phyloP scores from a whole-genome alignment of 73 alveolate species.

The Blepharisma japonicum region DNA sequence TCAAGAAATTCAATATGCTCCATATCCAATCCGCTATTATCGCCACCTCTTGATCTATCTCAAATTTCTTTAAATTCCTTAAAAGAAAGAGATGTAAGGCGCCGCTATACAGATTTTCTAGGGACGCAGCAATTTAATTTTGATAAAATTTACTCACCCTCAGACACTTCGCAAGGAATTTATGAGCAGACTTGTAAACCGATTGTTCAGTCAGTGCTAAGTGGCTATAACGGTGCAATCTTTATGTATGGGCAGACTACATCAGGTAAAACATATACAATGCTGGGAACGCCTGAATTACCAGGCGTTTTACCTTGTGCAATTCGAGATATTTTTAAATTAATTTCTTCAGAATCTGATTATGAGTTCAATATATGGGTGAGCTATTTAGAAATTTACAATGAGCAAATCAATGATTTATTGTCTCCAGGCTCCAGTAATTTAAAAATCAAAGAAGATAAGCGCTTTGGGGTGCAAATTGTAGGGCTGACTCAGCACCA shows the following conservation, averaged over 20 bases:
- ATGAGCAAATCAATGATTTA: constrained; percentile 92
- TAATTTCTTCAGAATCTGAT: constrained; percentile 58
- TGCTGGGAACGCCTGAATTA: constrained; percentile 94
- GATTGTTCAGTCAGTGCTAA: constrained; percentile 74
- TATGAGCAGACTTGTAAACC: constrained; percentile 90
- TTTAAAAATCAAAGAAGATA: constrained; percentile 64
- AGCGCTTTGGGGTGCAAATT: constrained; percentile 55
- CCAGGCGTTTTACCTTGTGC: constrained; percentile 96
- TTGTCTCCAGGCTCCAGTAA: constrained; percentile 65
- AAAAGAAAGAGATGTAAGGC: constrained; percentile 24
- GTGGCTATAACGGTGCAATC: constrained; percentile 92
- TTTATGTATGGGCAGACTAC: constrained; percentile 97
- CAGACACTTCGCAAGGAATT: constrained; percentile 77
- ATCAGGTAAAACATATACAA: constrained; percentile 94
- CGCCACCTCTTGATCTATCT: constrained; percentile 4
- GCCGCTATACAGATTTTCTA: neutral
- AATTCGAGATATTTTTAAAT: constrained; percentile 82
- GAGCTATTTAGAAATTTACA: constrained; percentile 90
- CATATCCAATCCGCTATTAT: neutral
- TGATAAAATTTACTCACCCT: constrained; percentile 85
- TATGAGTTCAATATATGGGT: constrained; percentile 74
- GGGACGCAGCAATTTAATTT: constrained; percentile 43
- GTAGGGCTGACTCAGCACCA: constrained; percentile 50
- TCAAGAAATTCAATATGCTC: constrained; percentile 52
- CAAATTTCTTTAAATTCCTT: neutral